Base-by-base conservation (phyloP, 148 eudicot species). In the Arctostaphylos glauca region DNA sequence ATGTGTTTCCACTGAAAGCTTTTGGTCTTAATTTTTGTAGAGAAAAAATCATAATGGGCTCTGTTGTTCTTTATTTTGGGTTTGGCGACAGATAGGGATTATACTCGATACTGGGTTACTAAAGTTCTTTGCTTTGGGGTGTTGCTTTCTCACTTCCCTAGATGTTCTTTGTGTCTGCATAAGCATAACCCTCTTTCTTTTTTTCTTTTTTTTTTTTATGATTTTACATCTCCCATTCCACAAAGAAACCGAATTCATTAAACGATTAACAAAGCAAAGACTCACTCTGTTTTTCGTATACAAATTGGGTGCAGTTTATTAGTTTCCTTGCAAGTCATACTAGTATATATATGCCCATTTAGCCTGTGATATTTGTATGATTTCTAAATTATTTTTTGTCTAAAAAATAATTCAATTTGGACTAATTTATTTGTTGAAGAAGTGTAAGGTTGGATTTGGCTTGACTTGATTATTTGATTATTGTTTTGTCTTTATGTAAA, bases 121-220 rank as follows among this genome's bases (percentile, higher is more conserved):
- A 81, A 89, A 85, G 88, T 84, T 86, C 76, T 84, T 86, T 88
- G 87, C 93, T 88, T 93, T 90, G 84, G 81, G 85, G 82, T 41
- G 56, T 76, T 84, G 84, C 94, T 94, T 93, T 91, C 92, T 84
- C 98, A 86, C 85, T 88, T 93, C 92, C 96, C 96, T 84, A 93
- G 89, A 94, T 90, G 89, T 88, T 91, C 96, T 88, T 84, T 87
- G 81, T 90, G 92, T 89, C 93, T 85, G 78, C 84, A 41, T 84
- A 18, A 68, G 78, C 84, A 41, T 84, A 18, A 68, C 60, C 64
- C 44, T 7, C 67, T 62, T 46, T 44, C 16, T 78, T 80, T 58
- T 62, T 41, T 55, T 9, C 5, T 68, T 55, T 41, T 18, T 44
- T 14, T 41, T 18, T 44, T 14, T 70, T 44, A 23, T 15, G 4